Base-by-base conservation (phyloP, 768 basidiomycete species). In the Rhodocollybia butyracea region DNA sequence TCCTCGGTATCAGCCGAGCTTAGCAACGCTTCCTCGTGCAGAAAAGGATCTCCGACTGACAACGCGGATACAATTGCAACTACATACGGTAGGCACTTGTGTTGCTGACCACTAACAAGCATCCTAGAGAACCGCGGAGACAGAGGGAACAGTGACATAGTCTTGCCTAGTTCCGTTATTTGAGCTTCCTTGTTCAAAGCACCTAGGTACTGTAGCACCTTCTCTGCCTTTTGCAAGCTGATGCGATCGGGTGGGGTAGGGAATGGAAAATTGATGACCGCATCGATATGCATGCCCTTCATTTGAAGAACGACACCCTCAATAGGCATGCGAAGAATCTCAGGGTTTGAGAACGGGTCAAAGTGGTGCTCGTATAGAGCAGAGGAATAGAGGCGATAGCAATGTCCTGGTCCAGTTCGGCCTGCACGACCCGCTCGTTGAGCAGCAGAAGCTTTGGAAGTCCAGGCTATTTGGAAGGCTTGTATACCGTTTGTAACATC, bases 241-340 rank as follows among this genome's bases (percentile, higher is more conserved):
- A 69, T 63, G 34, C 88, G 82, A 68, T 97, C 91, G 0, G 97
- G 97, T 13, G 96, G 89, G 0, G 97, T 98, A 1, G 97, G 97
- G 72, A 98, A 98, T 15, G 97, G 97, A 70, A 99, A 99, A 73
- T 98, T 98, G 62, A 92, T 78, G 36, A 98, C 93, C 1, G 92
- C 80, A 64, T 98, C 94, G 56, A 99, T 96, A 65, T 96, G 92
- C 94, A 99, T 98, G 68, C 85, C 87, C 76, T 99, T 99, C 96
- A 99, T 98, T 69, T 98, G 95, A 30, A 98, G 76, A 8, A 98
- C 91, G 22, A 98, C 88, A 2, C 94, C 95, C 63, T 98, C 97
- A 61, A 98, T 96, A 0, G 97, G 95, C 75, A 91, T 94, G 22
- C 95, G 88, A 41, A 94, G 79, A 54, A 98, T 95, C 69, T 99